Evolutionary conservation across 2,329 filamentous ascomycete genomes (phyloP), one percentile per base, ranked within the genome.

Genomic region (Ambrosiella cleistominuta): DNA sequence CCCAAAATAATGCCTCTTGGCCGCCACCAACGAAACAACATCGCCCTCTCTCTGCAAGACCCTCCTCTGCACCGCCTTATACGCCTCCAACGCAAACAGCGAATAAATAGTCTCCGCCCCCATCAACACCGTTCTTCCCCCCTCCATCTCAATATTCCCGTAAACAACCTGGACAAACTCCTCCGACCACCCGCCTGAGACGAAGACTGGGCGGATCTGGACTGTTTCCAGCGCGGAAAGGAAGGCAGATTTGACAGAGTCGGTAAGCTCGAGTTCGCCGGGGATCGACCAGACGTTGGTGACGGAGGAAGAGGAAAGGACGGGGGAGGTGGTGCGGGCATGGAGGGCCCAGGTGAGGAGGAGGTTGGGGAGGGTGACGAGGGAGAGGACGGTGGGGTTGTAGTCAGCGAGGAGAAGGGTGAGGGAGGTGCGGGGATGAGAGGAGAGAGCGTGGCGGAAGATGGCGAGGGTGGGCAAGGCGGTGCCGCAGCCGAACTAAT

Each of bases 61-160:
- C 3, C 70, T 70, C 47, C 84, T 74, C 11, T 89, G 71, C 3
- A 82, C 81, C 44, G 84, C 78, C 0, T 82, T 79, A 66, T 91
- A 93, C 0, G 80, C 76, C 40, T 73, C 71, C 19, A 89, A 75
- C 0, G 85, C 83, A 59, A 82, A 81, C 0, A 85, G 86, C 1
- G 83, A 88, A 69, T 93, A 93, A 50, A 93, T 91, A 0, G 87
- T 93, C 69, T 93, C 87, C 0, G 86, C 85, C 0, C 83, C 87
- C 1, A 93, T 70, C 4, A 90, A 71, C 1, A 86, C 69, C 12
- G 37, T 36, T 58, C 61, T 27, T 57, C 59, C 17, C 60, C 59
- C 9, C 2, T 56, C 55, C 27, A 3, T 19, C 5, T 44, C 65
- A 7, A 39, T 8, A 1, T 35, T 12, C 11, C 56, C 59, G 63